Conservation (phyloP, 768 basidiomycete genomes). For the Lactarius indigo region DNA sequence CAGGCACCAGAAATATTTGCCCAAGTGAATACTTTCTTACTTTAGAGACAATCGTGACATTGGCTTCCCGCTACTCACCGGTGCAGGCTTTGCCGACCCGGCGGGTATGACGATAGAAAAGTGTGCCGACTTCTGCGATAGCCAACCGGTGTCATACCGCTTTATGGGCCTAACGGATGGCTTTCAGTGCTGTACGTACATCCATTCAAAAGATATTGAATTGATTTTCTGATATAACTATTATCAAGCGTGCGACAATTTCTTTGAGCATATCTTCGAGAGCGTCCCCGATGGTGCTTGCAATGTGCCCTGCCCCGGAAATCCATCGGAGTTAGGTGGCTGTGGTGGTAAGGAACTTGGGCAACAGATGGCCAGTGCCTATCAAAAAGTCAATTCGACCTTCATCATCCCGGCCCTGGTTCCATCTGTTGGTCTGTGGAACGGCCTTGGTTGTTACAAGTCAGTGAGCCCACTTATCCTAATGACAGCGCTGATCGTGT, state of each 20-base stretch:
- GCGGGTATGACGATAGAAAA: constrained; percentile 58
- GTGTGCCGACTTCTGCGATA: constrained; percentile 43
- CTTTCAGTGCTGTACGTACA: constrained; percentile 56
- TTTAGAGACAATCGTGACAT: background rate
- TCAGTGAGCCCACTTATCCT: constrained; percentile 30
- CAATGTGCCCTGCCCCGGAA: constrained; percentile 56
- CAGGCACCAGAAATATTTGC: too few species aligned
- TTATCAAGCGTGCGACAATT: constrained; percentile 6
- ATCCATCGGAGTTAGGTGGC: constrained; percentile 53
- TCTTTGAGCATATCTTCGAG: constrained; percentile 44
- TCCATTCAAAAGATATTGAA: background rate
- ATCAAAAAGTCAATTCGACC: constrained; percentile 52
- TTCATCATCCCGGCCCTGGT: constrained; percentile 44
- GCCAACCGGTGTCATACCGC: constrained; percentile 38
- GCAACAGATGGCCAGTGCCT: constrained; percentile 46
- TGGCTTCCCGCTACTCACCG: constrained; percentile 42
- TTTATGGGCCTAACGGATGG: constrained; percentile 69
- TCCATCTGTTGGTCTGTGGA: constrained; percentile 57
- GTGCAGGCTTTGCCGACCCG: constrained; percentile 43
- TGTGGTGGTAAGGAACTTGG: constrained; percentile 36
- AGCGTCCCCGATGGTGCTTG: constrained; percentile 43
- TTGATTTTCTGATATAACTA: too few species aligned
- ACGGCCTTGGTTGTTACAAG: constrained; percentile 69
- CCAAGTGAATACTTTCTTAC: background rate
- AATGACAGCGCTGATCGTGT: background rate